Conservation (phyloP, 2,329 filamentous ascomycete genomes). For the Aspergillus pseudoglaucus region DNA sequence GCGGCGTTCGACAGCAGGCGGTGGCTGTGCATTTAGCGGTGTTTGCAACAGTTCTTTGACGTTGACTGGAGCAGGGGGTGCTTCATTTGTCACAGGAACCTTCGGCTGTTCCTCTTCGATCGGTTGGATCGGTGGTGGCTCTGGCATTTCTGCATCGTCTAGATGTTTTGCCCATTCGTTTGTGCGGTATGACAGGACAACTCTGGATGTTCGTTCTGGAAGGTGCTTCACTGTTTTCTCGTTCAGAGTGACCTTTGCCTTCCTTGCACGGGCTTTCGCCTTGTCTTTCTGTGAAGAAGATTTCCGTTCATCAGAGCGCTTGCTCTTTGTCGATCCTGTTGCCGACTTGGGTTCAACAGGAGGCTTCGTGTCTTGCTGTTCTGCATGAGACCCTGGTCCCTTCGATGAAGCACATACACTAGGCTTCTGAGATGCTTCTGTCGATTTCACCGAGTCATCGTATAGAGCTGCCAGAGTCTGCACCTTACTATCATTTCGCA, state of each 20-base stretch:
- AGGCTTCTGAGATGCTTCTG: background rate
- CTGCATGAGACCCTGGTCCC: background rate
- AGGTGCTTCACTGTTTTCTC: slow-evolving; percentile 48
- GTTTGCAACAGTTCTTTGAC: slow-evolving; percentile 61
- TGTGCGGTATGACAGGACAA: slow-evolving; percentile 77
- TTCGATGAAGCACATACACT: background rate
- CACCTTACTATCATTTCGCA: background rate
- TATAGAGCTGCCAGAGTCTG: background rate
- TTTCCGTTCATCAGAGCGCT: background rate
- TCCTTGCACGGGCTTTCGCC: slow-evolving; percentile 4
- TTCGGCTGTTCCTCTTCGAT: slow-evolving; percentile 29
- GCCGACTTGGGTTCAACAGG: background rate
- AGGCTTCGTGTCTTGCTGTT: background rate
- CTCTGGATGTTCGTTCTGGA: slow-evolving; percentile 64
- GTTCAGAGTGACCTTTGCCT: slow-evolving; percentile 24
- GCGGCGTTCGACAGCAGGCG: slow-evolving; percentile 25
- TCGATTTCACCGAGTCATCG: background rate
- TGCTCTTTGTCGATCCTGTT: background rate
- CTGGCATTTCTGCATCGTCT: slow-evolving; percentile 65
- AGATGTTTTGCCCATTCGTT: slow-evolving; percentile 97
- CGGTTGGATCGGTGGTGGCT: slow-evolving; percentile 47
- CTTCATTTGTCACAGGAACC: slow-evolving; percentile 28
- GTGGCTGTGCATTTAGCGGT: slow-evolving; percentile 45
- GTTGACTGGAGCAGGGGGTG: slow-evolving; percentile 56
- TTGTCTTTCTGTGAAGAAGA: slow-evolving; percentile 4